Evolutionary conservation across 1,284 basidiomycete species (phyloP).

Genomic region (Earliella scabrosa): DNA sequence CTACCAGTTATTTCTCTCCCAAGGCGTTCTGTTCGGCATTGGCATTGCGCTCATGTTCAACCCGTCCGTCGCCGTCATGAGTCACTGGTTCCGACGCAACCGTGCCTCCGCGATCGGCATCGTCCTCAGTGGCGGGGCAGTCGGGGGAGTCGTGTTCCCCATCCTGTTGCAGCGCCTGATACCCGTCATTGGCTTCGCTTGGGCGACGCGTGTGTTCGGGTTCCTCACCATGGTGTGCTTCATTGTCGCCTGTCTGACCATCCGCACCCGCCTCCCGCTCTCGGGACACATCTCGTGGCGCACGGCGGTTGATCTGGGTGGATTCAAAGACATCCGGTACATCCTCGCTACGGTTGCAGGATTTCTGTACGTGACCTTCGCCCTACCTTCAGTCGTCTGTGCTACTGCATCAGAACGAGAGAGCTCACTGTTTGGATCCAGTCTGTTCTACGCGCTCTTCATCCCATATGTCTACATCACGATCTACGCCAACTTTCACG

Average conservation of each 20-base stretch:
- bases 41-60: slow-evolving; percentile 37
- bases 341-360: slow-evolving; percentile 32
- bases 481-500: slow-evolving; percentile 24
- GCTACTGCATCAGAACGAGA: not conserved
- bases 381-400: no score
- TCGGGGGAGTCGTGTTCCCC: slow-evolving; percentile 70
- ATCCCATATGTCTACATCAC: slow-evolving; percentile 43
- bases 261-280: slow-evolving; percentile 17
- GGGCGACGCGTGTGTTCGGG: slow-evolving; percentile 49
- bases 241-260: slow-evolving; percentile 32
- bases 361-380: slow-evolving; percentile 38
- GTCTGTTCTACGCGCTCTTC: slow-evolving; percentile 38
- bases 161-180: slow-evolving; percentile 65
- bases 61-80: slow-evolving; percentile 20
- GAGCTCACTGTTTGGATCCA: not conserved
- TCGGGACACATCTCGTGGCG: slow-evolving; percentile 19
- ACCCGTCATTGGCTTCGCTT: slow-evolving; percentile 56
- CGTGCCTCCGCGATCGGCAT: slow-evolving; percentile 32
- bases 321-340: slow-evolving; percentile 38
- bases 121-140: slow-evolving; percentile 28
- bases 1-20: slow-evolving; percentile 42
- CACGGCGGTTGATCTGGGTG: slow-evolving; percentile 33
- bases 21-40: slow-evolving; percentile 39
- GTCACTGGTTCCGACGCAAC: slow-evolving; percentile 42
- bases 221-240: slow-evolving; percentile 38